Evolutionary conservation across 192 early-diverging fungal genomes (phyloP).

Genomic region (Backusella liffmaniae): DNA sequence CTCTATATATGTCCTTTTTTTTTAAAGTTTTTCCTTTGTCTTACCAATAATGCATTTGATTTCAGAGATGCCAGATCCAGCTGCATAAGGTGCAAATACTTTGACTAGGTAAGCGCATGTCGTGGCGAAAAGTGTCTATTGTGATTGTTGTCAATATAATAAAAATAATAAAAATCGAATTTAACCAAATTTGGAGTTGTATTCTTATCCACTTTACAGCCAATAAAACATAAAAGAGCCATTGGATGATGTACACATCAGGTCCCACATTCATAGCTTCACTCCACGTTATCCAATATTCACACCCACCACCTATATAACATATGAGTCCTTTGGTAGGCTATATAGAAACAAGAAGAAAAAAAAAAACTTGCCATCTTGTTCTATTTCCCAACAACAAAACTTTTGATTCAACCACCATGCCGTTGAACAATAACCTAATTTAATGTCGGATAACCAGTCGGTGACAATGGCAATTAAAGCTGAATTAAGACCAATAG

Average conservation of each 20-base stretch:
- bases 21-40: not conserved
- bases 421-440: constrained; percentile 76
- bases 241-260: constrained; percentile 63
- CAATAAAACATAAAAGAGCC: constrained; percentile 71
- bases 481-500: constrained; percentile 83
- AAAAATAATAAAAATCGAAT: not conserved
- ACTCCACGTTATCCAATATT: constrained; percentile 76
- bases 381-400: constrained; percentile 83
- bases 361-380: constrained; percentile 43
- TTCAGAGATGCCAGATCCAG: constrained; percentile 93
- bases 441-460: constrained; percentile 87
- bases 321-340: not conserved
- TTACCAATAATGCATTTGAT: constrained; percentile 80
- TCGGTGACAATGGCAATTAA: constrained; percentile 88
- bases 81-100: constrained; percentile 82
- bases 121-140: constrained; percentile 66
- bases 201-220: constrained; percentile 49
- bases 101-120: constrained; percentile 75
- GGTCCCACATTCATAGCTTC: constrained; percentile 47
- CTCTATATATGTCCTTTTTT: not conserved
- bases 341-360: too few species aligned
- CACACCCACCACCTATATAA: constrained; percentile 51
- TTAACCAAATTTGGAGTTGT: not conserved
- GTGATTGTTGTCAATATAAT: not conserved
- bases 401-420: constrained; percentile 94